phyloP scores from a whole-genome alignment of 148 eudicot genomes.

The Vaccinium macrocarpon region DNA sequence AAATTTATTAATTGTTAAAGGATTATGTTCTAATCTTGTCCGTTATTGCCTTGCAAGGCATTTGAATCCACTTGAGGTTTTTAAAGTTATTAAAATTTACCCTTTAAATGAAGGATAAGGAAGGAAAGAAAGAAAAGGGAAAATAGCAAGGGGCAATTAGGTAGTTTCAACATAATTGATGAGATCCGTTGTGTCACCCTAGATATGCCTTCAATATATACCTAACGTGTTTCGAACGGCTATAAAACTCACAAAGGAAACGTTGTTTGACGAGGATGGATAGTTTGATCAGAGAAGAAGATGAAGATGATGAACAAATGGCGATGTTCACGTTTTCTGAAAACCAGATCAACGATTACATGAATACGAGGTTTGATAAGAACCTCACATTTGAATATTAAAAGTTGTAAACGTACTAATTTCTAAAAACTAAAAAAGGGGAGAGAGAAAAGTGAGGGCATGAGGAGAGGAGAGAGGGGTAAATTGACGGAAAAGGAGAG shows the following conservation, averaged over 20 bases:
- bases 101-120: not conserved
- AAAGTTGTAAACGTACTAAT: too few relatives aligned
- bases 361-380: conserved; percentile 15
- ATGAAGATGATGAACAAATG: not conserved
- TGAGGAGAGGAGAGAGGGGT: too few relatives aligned
- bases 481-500: too few relatives aligned
- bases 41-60: not conserved
- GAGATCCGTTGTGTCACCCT: not conserved
- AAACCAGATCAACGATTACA: not conserved
- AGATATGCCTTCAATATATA: not conserved
- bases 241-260: not conserved
- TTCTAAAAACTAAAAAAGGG: too few relatives aligned
- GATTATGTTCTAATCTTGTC: not conserved
- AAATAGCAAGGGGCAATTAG: not conserved
- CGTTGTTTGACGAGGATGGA: not conserved
- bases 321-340: not conserved
- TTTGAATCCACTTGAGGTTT: not conserved
- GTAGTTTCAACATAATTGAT: not conserved
- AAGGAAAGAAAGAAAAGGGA: not conserved
- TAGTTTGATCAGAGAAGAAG: not conserved
- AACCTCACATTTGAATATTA: not conserved
- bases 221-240: not conserved
- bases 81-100: not conserved
- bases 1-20: not conserved
- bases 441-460: too few relatives aligned